phyloP scores from a whole-genome alignment of 139 green algal genomes.

The Mesotaenium endlicherianum region DNA sequence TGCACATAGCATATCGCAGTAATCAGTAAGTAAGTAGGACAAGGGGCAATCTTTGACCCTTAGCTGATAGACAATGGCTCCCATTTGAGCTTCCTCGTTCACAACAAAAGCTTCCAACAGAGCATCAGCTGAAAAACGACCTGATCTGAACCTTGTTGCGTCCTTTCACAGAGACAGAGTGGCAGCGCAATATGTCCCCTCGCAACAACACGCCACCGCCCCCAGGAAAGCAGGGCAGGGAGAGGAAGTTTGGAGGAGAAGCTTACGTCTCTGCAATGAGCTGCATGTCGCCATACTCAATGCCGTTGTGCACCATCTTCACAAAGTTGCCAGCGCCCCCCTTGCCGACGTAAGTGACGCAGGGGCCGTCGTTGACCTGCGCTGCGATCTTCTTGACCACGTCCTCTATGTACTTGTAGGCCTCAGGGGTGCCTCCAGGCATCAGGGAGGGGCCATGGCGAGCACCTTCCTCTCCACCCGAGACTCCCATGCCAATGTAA shows the following conservation, averaged over 20 bases:
- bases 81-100: no score
- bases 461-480: slow-evolving; percentile 93
- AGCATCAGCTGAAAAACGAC: no score
- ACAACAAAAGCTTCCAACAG: no score
- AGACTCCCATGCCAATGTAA: slow-evolving; percentile 98
- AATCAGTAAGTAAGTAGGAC: no score
- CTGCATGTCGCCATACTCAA: slow-evolving; percentile 99
- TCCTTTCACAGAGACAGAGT: no score
- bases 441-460: slow-evolving; percentile 87
- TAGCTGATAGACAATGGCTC: no score
- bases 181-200: no score
- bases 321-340: slow-evolving; percentile 95
- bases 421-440: slow-evolving; percentile 85
- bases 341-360: slow-evolving; percentile 85
- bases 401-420: slow-evolving; percentile 77
- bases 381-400: slow-evolving; percentile 91
- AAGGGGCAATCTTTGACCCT: no score
- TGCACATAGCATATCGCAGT: no score
- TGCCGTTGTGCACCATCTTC: slow-evolving; percentile 99
- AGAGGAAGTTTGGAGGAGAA: no score
- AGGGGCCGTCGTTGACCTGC: slow-evolving; percentile 91
- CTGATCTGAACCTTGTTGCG: no score
- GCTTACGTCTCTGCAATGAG: slow-evolving; percentile 79
- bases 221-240: neutral
- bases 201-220: neutral